A percentile compares a stretch with the other conserved stretches of the same genome.
These are phyloP conservation scores for Yamadazyma nakazawae DNA, from an alignment of 805 yeast genomes.

Conservation along the genomic window DNA sequence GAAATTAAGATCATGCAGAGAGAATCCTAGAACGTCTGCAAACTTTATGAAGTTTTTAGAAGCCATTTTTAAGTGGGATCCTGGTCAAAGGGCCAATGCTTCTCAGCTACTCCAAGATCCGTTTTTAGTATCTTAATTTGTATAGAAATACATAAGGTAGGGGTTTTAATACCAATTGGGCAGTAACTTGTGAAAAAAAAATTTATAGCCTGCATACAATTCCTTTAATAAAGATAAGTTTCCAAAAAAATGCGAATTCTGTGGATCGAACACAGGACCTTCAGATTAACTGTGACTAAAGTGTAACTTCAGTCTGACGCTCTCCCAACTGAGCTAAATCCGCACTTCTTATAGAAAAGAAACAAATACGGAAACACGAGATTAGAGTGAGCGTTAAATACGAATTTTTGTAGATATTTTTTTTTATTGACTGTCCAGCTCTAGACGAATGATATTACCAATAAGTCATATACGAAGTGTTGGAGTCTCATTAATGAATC, in stretches of 20 bases:
- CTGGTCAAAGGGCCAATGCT: constrained; percentile 27
- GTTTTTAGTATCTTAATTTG: constrained; percentile 23
- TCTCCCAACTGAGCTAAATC: constrained; percentile 24
- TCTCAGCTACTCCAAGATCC: constrained; percentile 21
- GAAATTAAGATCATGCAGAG: constrained; percentile 15
- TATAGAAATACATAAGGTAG: background rate
- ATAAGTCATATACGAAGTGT: too few relatives aligned
- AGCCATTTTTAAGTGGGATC: constrained; percentile 37
- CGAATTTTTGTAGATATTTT: too few relatives aligned
- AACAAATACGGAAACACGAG: too few relatives aligned
- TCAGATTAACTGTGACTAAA: constrained; percentile 46
- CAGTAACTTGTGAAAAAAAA: too few relatives aligned
- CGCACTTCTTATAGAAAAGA: constrained; percentile 9
- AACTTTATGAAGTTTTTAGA: constrained; percentile 27
- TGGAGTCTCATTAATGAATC: too few relatives aligned
- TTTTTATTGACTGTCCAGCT: too few relatives aligned
- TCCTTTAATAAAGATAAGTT: background rate
- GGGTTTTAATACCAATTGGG: too few relatives aligned
- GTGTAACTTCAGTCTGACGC: constrained; percentile 16
- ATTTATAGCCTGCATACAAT: too few relatives aligned
- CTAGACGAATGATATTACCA: too few relatives aligned
- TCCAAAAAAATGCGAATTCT: constrained; percentile 47
- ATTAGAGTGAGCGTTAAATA: too few relatives aligned
- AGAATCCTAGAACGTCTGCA: constrained; percentile 9
- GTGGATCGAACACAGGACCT: constrained; percentile 86